Percentiles rank a stretch among this genome's conserved stretches.
These are phyloP conservation scores for Trichopus zeylanicus DNA, from an alignment of 116 monocot species.

Conservation along the genomic window DNA sequence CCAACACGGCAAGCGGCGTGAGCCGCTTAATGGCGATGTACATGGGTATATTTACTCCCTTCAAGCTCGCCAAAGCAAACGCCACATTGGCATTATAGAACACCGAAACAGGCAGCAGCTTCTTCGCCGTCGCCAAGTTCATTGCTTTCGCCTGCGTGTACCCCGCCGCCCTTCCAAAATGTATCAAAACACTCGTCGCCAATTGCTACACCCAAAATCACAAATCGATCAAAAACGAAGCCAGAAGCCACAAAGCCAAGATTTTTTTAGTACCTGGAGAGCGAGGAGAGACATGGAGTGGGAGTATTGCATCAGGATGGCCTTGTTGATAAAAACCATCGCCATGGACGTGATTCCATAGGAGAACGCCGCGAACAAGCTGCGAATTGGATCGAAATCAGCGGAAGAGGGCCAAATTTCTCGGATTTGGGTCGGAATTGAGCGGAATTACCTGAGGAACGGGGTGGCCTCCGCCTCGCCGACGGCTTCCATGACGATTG, in stretches of 20 bases:
- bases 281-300: conserved; percentile 92
- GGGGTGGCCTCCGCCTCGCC: not conserved
- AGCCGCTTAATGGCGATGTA: conserved; percentile 96
- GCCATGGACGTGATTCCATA: conserved; percentile 93
- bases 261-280: conserved; percentile 75
- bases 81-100: conserved; percentile 99
- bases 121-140: conserved; percentile 64
- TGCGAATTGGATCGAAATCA: conserved; percentile 12
- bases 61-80: conserved; percentile 92
- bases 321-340: conserved; percentile 99
- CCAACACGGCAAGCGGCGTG: conserved; percentile 89
- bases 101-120: conserved; percentile 80
- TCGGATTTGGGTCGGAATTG: not conserved
- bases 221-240: too few relatives aligned
- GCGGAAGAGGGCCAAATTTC: not conserved
- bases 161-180: conserved; percentile 47
- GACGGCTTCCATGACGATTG: not conserved
- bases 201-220: conserved; percentile 61
- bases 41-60: conserved; percentile 99
- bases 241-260: too few relatives aligned
- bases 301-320: conserved; percentile 88
- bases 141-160: conserved; percentile 50
- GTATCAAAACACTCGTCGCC: conserved; percentile 46
- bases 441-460: conserved; percentile 6
- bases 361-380: conserved; percentile 70